phyloP scores from a whole-genome alignment of 2,329 filamentous ascomycete genomes.

The Pseudopyrenochaeta lycopersici region DNA sequence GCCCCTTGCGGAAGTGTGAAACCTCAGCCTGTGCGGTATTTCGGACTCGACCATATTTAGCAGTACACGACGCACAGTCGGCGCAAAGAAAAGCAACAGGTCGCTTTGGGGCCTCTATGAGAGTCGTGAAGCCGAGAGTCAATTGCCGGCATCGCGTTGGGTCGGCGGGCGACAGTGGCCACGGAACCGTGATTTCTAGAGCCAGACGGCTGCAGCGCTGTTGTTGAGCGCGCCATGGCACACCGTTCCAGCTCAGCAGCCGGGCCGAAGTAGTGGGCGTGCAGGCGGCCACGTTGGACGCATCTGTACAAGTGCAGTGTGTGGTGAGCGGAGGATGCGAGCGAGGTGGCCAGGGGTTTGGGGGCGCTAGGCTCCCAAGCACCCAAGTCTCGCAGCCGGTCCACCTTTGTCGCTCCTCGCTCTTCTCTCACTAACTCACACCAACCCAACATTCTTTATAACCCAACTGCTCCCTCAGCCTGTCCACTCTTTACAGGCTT shows the following conservation, averaged over 20 bases:
- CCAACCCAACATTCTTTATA: slow-evolving; percentile 35
- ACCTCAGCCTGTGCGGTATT: slow-evolving; percentile 30
- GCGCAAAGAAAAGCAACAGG: slow-evolving; percentile 6
- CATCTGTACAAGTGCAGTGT: slow-evolving; percentile 11
- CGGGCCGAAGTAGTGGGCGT: slow-evolving; percentile 27
- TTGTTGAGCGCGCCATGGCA: slow-evolving; percentile 34
- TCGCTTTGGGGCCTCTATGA: background rate
- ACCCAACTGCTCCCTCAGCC: slow-evolving; percentile 28
- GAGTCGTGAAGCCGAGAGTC: background rate
- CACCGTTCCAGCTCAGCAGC: slow-evolving; percentile 27
- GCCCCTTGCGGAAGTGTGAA: slow-evolving; percentile 39
- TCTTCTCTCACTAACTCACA: slow-evolving; percentile 19
- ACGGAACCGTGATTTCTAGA: background rate
- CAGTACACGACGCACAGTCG: slow-evolving; percentile 17
- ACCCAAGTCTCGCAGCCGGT: background rate
- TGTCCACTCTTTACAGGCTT: slow-evolving; percentile 52
- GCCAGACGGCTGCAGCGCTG: background rate
- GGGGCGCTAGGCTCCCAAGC: slow-evolving; percentile 16
- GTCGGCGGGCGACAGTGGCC: background rate
- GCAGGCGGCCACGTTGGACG: slow-evolving; percentile 23
- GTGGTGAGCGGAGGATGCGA: slow-evolving; percentile 26
- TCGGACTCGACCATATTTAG: slow-evolving; percentile 25
- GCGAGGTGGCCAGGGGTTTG: slow-evolving; percentile 23
- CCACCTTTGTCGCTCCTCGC: slow-evolving; percentile 12
- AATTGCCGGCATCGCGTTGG: background rate